Evolutionary conservation across 2,329 filamentous ascomycete species (phyloP).

Genomic region (Colletotrichum gigasporum): DNA sequence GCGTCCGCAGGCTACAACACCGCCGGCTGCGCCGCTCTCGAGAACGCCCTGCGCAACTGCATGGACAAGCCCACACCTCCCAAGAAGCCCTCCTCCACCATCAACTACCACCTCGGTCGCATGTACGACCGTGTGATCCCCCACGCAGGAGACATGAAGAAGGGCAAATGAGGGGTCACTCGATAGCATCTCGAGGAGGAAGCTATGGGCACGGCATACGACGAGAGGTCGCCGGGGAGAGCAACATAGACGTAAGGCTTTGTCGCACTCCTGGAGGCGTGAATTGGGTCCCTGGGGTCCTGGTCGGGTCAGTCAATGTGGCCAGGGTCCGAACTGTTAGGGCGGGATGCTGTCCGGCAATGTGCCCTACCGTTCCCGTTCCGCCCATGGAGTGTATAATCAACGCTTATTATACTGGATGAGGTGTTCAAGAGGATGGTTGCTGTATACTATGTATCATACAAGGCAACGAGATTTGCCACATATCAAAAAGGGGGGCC

Average conservation of each 20-base stretch:
- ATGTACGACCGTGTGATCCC: slow-evolving; percentile 61
- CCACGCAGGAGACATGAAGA: slow-evolving; percentile 19
- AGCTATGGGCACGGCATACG: too few species aligned
- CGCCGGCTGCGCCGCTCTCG: slow-evolving; percentile 66
- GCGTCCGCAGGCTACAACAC: slow-evolving; percentile 78
- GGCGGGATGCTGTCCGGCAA: too few species aligned
- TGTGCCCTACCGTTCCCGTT: too few species aligned
- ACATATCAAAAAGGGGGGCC: neutral
- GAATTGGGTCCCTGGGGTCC: too few species aligned
- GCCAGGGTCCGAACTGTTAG: too few species aligned
- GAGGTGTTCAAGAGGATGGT: slow-evolving; percentile 23
- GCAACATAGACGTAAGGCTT: too few species aligned
- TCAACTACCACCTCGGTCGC: slow-evolving; percentile 92
- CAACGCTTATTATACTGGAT: neutral
- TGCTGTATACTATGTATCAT: slow-evolving; percentile 29
- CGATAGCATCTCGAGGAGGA: too few species aligned
- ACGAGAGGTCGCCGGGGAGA: too few species aligned
- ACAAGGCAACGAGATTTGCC: neutral
- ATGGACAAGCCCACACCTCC: slow-evolving; percentile 80
- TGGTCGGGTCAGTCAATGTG: too few species aligned
- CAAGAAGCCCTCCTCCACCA: slow-evolving; percentile 70
- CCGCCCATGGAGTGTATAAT: neutral
- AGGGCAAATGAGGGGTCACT: slow-evolving; percentile 11
- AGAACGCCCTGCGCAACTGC: slow-evolving; percentile 69
- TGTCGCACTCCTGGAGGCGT: too few species aligned